A percentile compares a stretch with the other conserved stretches of the same genome.
These are phyloP conservation scores for Solanum bulbocastanum DNA, from an alignment of 257 asterid species.

Conservation along the genomic window DNA sequence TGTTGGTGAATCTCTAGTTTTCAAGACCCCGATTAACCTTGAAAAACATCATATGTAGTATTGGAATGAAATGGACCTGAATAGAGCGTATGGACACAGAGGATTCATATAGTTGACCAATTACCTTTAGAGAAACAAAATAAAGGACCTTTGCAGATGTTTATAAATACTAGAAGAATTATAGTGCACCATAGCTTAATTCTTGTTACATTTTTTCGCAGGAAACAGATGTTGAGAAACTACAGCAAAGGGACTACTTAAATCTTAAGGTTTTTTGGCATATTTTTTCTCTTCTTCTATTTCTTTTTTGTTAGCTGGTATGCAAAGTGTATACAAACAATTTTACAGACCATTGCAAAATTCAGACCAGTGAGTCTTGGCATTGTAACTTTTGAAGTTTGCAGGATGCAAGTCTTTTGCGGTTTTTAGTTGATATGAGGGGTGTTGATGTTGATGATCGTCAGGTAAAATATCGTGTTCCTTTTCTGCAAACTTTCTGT, in stretches of 20 bases:
- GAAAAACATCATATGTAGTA: background rate
- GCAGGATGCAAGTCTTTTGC: constrained; percentile 99
- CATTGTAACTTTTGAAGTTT: constrained; percentile 40
- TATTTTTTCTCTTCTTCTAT: background rate
- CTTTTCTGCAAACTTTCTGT: background rate
- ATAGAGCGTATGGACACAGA: background rate
- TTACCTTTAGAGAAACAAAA: background rate
- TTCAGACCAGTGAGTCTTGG: constrained; percentile 23
- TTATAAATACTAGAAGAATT: background rate
- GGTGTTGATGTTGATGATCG: constrained; percentile 96
- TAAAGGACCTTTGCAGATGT: background rate
- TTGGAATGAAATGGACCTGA: background rate
- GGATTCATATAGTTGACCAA: background rate
- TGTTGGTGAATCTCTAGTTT: background rate
- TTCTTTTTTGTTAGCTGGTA: background rate
- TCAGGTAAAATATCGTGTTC: constrained; percentile 48
- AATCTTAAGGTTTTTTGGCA: constrained; percentile 55
- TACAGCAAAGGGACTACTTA: constrained; percentile 89
- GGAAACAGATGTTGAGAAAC: constrained; percentile 95
- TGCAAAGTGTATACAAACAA: background rate
- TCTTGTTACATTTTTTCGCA: constrained; percentile 14
- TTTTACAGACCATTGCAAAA: background rate
- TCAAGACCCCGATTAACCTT: background rate
- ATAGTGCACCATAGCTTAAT: background rate
- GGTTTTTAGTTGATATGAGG: constrained; percentile 96